Evolutionary conservation across 2,329 filamentous ascomycete genomes (phyloP).

Genomic region (Allantophomopsis cytisporea): DNA sequence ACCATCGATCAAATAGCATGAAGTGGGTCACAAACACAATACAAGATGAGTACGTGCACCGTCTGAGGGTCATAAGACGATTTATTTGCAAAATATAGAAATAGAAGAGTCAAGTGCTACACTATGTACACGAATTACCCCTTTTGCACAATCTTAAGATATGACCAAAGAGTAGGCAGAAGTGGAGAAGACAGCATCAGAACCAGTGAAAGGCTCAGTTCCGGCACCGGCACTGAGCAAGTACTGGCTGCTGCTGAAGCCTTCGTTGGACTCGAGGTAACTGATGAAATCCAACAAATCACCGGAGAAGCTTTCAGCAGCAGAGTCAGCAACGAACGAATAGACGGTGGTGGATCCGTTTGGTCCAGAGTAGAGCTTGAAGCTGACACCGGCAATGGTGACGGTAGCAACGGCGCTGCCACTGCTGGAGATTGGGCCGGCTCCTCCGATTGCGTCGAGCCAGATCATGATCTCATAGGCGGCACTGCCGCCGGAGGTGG

Average conservation of each 20-base stretch:
- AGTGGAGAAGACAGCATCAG: neutral
- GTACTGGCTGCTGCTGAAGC: conserved; percentile 33
- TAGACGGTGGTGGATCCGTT: conserved; percentile 47
- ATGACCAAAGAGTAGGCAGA: neutral
- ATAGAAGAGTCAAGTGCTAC: too few relatives aligned
- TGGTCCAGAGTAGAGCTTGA: conserved; percentile 42
- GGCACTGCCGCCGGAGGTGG: conserved; percentile 28
- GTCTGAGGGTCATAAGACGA: too few relatives aligned
- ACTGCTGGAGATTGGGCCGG: conserved; percentile 39
- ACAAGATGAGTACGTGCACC: too few relatives aligned
- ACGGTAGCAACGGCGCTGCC: conserved; percentile 37
- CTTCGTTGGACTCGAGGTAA: conserved; percentile 36
- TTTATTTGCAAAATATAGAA: too few relatives aligned
- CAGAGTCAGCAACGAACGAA: conserved; percentile 36
- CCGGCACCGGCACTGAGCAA: conserved; percentile 38
- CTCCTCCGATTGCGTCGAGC: conserved; percentile 39
- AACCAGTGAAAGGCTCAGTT: conserved; percentile 40
- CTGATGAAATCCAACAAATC: conserved; percentile 43
- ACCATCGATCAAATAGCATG: too few relatives aligned
- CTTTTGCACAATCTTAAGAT: too few relatives aligned
- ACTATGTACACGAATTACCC: too few relatives aligned
- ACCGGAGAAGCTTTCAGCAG: conserved; percentile 37
- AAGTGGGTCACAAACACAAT: too few relatives aligned
- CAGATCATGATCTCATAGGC: conserved; percentile 57
- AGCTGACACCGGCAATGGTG: conserved; percentile 36